Base-by-base conservation (phyloP, 495 filamentous ascomycete genomes). In the Annulohypoxylon bovei region DNA sequence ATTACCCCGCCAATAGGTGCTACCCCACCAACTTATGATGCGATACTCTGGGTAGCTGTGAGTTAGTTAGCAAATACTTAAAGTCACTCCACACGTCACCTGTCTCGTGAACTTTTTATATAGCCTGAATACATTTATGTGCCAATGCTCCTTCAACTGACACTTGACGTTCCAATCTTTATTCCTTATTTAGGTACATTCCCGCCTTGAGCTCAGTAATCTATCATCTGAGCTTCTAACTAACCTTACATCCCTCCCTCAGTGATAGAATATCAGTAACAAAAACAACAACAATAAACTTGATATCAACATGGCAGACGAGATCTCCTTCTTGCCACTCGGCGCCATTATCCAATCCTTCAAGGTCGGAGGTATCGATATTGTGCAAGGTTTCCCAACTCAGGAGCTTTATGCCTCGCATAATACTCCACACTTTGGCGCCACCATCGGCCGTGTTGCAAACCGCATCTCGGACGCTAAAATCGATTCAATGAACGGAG, bases 331-430 rank as follows among this genome's bases (percentile, higher is more conserved):
- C 81, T 84, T 97, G 59, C 89, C 93, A 22, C 86, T 93, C 20
- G 95, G 94, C 23, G 95, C 92, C 68, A 93, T 96, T 74, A 92
- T 98, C 76, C 91, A 97, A 74, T 86, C 91, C 74, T 91, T 98
- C 81, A 84, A 81, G 46, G 85, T 98, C 57, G 88, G 83, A 52
- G 89, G 87, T 56, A 80, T 87, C 70, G 94, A 97, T 82, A 95
- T 98, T 68, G 95, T 97, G 16, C 90, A 93, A 71, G 87, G 87
- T 46, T 97, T 97, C 85, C 88, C 90, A 2, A 88, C 82, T 20
- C 88, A 90, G 46, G 84, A 88, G 1, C 85, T 88, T 50, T 98
- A 98, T 82, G 84, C 86, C 62, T 76, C 84, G 46, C 81, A 92
- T 81, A 94, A 97, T 81, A 79, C 78, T 16, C 88, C 92, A 16